These are phyloP conservation scores for Macrolepiota dolichaula DNA, from an alignment of 768 basidiomycete species.

Conservation along the genomic window DNA sequence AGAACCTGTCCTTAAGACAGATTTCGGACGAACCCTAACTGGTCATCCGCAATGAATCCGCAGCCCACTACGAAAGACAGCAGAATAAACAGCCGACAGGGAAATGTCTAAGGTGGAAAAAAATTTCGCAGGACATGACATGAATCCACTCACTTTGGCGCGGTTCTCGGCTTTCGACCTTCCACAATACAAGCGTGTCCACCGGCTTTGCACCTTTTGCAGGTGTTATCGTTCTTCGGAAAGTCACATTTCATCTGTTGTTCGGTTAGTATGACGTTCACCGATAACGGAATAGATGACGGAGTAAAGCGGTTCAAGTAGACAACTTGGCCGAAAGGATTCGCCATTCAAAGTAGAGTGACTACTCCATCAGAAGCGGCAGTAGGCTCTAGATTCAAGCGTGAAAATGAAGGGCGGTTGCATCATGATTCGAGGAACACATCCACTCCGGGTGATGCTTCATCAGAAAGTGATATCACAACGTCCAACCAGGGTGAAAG, in stretches of 20 bases:
- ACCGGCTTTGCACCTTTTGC: conserved; percentile 69
- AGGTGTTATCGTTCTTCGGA: conserved; percentile 67
- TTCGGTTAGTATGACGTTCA: conserved; percentile 8
- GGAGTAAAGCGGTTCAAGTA: neutral
- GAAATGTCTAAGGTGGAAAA: conserved; percentile 10
- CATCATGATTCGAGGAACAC: neutral
- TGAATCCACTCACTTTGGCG: conserved; percentile 69
- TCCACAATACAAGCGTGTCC: conserved; percentile 82
- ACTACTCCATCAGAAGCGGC: neutral
- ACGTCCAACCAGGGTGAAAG: neutral
- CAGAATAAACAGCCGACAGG: neutral
- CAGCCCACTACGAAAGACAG: neutral
- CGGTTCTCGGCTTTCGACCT: conserved; percentile 73
- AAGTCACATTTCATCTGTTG: conserved; percentile 87
- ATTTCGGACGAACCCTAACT: neutral
- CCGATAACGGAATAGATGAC: neutral
- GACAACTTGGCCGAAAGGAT: neutral
- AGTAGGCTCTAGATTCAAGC: neutral
- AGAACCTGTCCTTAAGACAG: conserved; percentile 1
- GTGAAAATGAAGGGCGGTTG: neutral
- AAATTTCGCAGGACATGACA: conserved; percentile 8
- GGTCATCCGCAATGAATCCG: neutral
- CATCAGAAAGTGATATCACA: neutral
- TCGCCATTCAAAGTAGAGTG: neutral
- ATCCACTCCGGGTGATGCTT: neutral